Evolutionary conservation across 2,329 filamentous ascomycete genomes (phyloP).

Genomic region (Ilyonectria destructans): DNA sequence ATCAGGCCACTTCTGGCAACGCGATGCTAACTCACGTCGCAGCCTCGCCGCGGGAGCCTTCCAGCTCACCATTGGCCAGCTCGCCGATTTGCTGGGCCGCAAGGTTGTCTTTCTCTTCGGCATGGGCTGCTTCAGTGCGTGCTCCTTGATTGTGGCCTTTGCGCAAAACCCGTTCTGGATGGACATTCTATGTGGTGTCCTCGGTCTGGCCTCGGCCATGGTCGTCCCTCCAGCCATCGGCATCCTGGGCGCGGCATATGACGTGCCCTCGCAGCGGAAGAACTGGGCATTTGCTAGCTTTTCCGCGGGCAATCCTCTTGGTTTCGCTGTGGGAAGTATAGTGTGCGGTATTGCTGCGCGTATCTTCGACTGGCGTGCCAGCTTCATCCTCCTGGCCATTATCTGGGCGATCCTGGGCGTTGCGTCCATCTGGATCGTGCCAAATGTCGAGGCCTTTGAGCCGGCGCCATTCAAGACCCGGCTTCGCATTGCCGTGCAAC

Average conservation of each 20-base stretch:
- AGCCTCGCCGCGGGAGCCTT: slow-evolving; percentile 74
- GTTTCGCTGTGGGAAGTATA: slow-evolving; percentile 65
- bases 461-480: slow-evolving; percentile 46
- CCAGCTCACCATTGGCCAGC: slow-evolving; percentile 70
- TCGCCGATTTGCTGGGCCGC: slow-evolving; percentile 37
- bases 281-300: slow-evolving; percentile 78
- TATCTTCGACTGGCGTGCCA: slow-evolving; percentile 75
- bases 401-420: slow-evolving; percentile 74
- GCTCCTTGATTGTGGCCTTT: slow-evolving; percentile 43
- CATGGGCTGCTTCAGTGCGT: slow-evolving; percentile 42
- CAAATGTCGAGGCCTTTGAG: slow-evolving; percentile 65
- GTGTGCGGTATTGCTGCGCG: slow-evolving; percentile 75
- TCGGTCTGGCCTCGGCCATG: slow-evolving; percentile 77
- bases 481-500: slow-evolving; percentile 62
- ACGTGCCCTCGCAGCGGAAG: slow-evolving; percentile 73
- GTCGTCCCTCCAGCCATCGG: slow-evolving; percentile 77
- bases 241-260: slow-evolving; percentile 75
- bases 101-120: slow-evolving; percentile 38
- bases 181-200: slow-evolving; percentile 73
- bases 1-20: neutral
- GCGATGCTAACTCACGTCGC: neutral
- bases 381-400: slow-evolving; percentile 75
- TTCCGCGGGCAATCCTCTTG: slow-evolving; percentile 59
- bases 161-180: slow-evolving; percentile 46
- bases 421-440: slow-evolving; percentile 74